Conservation (phyloP, 805 yeast species). For the Allodekkera sacchari region DNA sequence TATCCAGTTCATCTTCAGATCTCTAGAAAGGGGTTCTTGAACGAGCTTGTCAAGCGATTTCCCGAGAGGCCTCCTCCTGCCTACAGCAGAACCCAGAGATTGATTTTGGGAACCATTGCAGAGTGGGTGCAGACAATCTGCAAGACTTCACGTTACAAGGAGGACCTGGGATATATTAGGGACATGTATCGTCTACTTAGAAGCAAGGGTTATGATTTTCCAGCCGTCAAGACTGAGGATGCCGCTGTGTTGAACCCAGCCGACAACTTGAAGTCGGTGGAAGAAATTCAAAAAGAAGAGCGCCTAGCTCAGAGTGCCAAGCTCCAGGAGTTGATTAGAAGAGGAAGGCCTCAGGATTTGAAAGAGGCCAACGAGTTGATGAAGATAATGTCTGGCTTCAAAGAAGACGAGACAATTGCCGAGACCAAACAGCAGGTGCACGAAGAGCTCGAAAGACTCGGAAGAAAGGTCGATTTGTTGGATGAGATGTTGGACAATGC, state of each 20-base stretch:
- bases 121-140: slow-evolving; percentile 97
- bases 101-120: slow-evolving; percentile 83
- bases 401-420: slow-evolving; percentile 63
- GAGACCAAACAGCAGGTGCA: slow-evolving; percentile 73
- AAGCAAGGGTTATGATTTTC: slow-evolving; percentile 89
- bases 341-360: slow-evolving; percentile 92
- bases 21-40: slow-evolving; percentile 87
- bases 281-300: slow-evolving; percentile 89
- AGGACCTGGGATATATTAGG: slow-evolving; percentile 83
- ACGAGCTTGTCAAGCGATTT: slow-evolving; percentile 85
- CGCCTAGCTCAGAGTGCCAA: slow-evolving; percentile 89
- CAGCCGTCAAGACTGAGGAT: slow-evolving; percentile 83
- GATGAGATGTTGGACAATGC: slow-evolving; percentile 72
- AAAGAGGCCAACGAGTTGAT: slow-evolving; percentile 93
- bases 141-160: slow-evolving; percentile 79
- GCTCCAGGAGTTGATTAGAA: slow-evolving; percentile 86
- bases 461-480: slow-evolving; percentile 77
- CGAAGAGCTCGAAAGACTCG: slow-evolving; percentile 76
- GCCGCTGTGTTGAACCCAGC: slow-evolving; percentile 89
- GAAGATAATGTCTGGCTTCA: slow-evolving; percentile 98
- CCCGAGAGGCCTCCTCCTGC: slow-evolving; percentile 92
- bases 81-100: slow-evolving; percentile 73
- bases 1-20: slow-evolving; percentile 94
- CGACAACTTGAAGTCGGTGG: slow-evolving; percentile 78
- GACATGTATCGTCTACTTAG: slow-evolving; percentile 91